Evolutionary conservation across 257 asterid species (phyloP), one percentile per base, ranked within the genome.

Genomic region (Capsicum baccatum): DNA sequence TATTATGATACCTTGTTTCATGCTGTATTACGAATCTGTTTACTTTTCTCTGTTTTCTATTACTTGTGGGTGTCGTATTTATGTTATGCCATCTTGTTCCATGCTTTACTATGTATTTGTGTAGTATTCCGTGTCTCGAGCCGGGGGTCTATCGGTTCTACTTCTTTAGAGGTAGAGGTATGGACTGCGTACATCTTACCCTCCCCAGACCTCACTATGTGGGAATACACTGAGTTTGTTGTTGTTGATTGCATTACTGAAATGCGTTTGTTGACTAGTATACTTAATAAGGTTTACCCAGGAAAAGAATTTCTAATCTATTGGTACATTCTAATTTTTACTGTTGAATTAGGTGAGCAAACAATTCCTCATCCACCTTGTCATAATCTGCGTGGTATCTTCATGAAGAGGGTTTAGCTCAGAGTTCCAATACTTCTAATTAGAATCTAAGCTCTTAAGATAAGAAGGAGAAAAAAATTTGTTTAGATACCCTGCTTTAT

Each of bases 261-360:
- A 44, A 70, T 70, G 44, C n/a, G 79, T 44, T 70, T 70, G 79
- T 17, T 70, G 79, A 70, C 57, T 17, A 70, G 79, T 70, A 44
- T 70, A 42, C 79, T 70, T 17, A n/a, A 17, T 44, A 17, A 9
- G 3, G 78, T 68, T 68, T 39, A 68, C 26, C 52, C 4, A 8
- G 13, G 37, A 68, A 67, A 14, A 67, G 44, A 37, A 37, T 67
- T 67, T 37, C 21, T 33, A 67, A 47, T 67, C 74, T 67, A 35
- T 35, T 35, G 21, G 74, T 67, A 35, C 74, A 67, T 6, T 67
- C 48, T 35, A 35, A 3, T 35, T 70, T 44, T 70, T 39, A 69
- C 8, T 17, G 15, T 42, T 69, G 35, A 44, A 44, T 70, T 70
- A 70, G 56, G 56, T 70, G 15, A 70, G 55, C 6, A 9, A 17